Percentiles rank a stretch among this genome's conserved stretches.
These are phyloP conservation scores for Pichia sp. DNA, from an alignment of 1,139 yeast genomes.

Conservation along the genomic window DNA sequence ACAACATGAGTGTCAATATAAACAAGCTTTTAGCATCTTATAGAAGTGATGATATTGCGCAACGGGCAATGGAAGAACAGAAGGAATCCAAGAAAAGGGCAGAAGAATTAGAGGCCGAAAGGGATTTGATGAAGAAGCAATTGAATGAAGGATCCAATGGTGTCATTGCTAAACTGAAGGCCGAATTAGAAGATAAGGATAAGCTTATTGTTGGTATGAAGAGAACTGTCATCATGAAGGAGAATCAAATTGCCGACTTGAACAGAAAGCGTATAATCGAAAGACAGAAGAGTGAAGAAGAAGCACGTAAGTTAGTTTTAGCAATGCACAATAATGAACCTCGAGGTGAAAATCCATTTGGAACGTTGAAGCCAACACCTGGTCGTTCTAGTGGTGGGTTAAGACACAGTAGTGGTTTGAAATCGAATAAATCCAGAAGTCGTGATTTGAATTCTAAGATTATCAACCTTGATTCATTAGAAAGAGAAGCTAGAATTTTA, in stretches of 20 bases:
- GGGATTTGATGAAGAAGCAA: conserved; percentile 74
- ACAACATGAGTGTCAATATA: conserved; percentile 81
- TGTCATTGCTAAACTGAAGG: conserved; percentile 64
- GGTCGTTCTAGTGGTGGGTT: background rate
- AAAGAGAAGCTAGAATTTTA: conserved; percentile 72
- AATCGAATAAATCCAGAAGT: conserved; percentile 3
- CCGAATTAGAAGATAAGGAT: conserved; percentile 74
- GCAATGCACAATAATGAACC: conserved; percentile 46
- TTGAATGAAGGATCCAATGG: conserved; percentile 85
- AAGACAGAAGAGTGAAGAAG: conserved; percentile 84
- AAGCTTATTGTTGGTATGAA: conserved; percentile 65
- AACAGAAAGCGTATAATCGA: conserved; percentile 70
- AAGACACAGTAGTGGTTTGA: conserved; percentile 8
- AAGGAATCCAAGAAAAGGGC: conserved; percentile 64
- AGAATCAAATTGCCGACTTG: conserved; percentile 66
- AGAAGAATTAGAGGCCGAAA: conserved; percentile 82
- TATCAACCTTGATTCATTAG: conserved; percentile 46
- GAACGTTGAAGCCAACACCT: conserved; percentile 9
- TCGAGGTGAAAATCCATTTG: conserved; percentile 13
- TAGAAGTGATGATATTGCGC: conserved; percentile 88
- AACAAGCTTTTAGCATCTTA: conserved; percentile 76
- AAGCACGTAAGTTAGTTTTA: conserved; percentile 80
- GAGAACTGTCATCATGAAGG: conserved; percentile 61
- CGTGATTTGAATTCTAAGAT: conserved; percentile 27
- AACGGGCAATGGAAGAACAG: conserved; percentile 73